Base-by-base conservation (phyloP, 2,329 filamentous ascomycete species). In the Talaromyces sp. region DNA sequence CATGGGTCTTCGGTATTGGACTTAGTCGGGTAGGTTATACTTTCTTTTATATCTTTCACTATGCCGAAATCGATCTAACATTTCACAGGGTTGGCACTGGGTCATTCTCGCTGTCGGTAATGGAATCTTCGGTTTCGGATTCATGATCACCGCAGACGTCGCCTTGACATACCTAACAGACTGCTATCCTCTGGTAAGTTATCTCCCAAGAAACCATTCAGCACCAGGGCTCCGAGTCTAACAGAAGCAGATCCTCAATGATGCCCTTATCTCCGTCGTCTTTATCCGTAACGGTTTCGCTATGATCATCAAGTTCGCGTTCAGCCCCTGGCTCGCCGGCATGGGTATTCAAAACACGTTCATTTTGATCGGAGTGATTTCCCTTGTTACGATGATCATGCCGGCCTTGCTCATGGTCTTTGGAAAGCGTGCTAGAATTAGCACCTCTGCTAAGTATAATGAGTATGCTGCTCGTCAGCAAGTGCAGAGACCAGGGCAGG, bases 101-200 rank as follows among this genome's bases (percentile, higher is more conserved):
- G 19, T 42, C 2, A 44, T 54, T n/a, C 51, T 57, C 27, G 54
- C 54, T 2, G 42, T 49, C 22, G 44, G 48, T 4, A 46, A 51
- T 22, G 51, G 27, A 14, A 47, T 54, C 16, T 54, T 54, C n/a
- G 51, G 54, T 8, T 57, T 57, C 30, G 51, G 54, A n/a, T 57
- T 54, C 17, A 51, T 54, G 20, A 19, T 54, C 19, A 54, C 54
- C 30, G 45, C 40, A 13, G 51, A 57, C 29, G 35, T 54, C 33
- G 43, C 50, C 42, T 20, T 57, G n/a, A 44, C 54, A 30, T 57
- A 57, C n/a, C 37, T 54, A 1, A 57, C 48, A 7, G 48, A 57
- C 32, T 47, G 44, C 22, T 57, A 52, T 49, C 54, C 54, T 13
- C 40, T 36, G 32, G 47, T 49, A 49, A 36, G 47, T 22, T 44